Evolutionary conservation across 192 early-diverging fungal genomes (phyloP), one percentile per base, ranked within the genome.

Genomic region (Linnemannia elongata): DNA sequence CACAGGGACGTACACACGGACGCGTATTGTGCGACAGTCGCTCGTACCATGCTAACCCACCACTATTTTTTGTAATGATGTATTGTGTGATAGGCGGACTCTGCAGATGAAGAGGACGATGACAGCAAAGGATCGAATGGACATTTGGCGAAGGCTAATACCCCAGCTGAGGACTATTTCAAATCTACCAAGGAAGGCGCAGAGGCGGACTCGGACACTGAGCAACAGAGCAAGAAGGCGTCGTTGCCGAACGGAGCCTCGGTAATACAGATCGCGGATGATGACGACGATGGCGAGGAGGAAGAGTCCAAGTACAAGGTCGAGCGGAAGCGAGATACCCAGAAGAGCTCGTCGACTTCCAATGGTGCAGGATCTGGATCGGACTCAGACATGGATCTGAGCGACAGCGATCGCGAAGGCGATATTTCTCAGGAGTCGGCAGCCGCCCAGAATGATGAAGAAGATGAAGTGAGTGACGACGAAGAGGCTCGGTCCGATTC

Each of bases 161-260:
- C 74, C 1, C 69, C 74, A 33, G 75, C 79, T 35, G 83, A 86
- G 15, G 75, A 80, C n/a, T 86, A 86, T 30, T 86, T 86, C 33
- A 80, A 68, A 22, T 17, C 83, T 7, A 55, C 63, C 33, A 85
- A 72, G 24, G 45, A 77, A 22, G 74, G 44, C 54, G 44, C 38
- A 7, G 79, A 81, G 24, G 60, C 35, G 35, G 83, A 80, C 45
- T 78, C 76, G 12, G 76, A 78, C 3, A 63, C 24, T n/a, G 82
- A 77, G 24, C 66, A 77, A 24, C 27, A n/a, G n/a, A 57, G 22
- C 9, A 36, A n/a, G 27, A 72, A 72, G 44, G n/a, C 72, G 1
- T 18, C 39, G 4, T 47, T 36, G 54, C 12, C 75, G 12, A 42
- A 41, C 33, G 13, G 18, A 22, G 24, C 76, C 5, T 22, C 36